Conservation (phyloP, 179 eudicot species). For the Pouteria campechiana region DNA sequence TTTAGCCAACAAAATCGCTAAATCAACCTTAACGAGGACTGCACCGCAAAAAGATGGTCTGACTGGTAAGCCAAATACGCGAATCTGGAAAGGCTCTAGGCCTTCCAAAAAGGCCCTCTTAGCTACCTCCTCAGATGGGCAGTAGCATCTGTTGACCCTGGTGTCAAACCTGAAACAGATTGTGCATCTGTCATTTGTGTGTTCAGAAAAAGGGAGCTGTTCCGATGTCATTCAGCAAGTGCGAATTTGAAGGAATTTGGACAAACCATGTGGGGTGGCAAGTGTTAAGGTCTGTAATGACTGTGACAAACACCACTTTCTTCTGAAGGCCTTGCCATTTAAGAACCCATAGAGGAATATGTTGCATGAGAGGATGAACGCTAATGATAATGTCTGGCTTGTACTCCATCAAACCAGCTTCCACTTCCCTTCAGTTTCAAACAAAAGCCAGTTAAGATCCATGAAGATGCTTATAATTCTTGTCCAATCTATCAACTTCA, state of each 20-base stretch:
- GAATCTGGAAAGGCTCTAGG: constrained; percentile 64
- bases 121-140: constrained; percentile 88
- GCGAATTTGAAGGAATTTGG: too few species aligned
- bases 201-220: too few species aligned
- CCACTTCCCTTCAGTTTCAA: constrained; percentile 97
- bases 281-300: constrained; percentile 88
- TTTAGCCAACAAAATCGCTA: too few species aligned
- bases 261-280: constrained; percentile 91
- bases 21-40: constrained; percentile 50
- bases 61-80: constrained; percentile 89
- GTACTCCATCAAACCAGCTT: constrained; percentile 96
- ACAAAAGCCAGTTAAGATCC: too few species aligned
- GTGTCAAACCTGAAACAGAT: constrained; percentile 91
- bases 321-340: constrained; percentile 96
- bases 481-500: too few species aligned
- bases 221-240: too few species aligned
- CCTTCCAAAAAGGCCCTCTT: constrained; percentile 80
- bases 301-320: constrained; percentile 87
- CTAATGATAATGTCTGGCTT: constrained; percentile 91
- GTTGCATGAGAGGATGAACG: constrained; percentile 99
- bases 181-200: too few species aligned
- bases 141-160: constrained; percentile 77
- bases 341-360: constrained; percentile 90
- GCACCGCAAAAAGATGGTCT: constrained; percentile 88
- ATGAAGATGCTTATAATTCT: too few species aligned